Conservation (phyloP, 2,329 filamentous ascomycete genomes). For the Beauveria caledonica region DNA sequence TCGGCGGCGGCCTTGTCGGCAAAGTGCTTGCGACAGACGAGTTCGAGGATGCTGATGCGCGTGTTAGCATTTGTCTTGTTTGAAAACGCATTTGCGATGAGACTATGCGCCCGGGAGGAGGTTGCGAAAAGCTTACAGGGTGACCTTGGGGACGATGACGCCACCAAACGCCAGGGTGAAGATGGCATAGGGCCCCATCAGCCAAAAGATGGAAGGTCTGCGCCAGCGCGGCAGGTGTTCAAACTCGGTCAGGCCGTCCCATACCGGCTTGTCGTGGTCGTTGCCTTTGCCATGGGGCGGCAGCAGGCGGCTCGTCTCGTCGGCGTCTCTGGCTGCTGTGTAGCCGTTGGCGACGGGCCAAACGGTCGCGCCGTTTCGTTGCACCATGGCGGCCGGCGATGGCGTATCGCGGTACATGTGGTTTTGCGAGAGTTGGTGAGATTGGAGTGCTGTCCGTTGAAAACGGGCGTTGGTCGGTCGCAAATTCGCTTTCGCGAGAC, state of each 20-base stretch:
- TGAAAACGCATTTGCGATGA: background rate
- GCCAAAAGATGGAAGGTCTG: slow-evolving; percentile 66
- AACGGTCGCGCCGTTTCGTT: background rate
- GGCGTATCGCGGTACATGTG: background rate
- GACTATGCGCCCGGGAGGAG: background rate
- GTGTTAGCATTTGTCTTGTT: background rate
- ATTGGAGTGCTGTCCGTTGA: background rate
- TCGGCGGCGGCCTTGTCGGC: slow-evolving; percentile 53
- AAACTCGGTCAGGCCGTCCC: slow-evolving; percentile 50
- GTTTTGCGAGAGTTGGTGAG: background rate
- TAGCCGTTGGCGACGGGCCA: slow-evolving; percentile 12
- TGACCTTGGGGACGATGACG: slow-evolving; percentile 76
- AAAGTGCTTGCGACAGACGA: slow-evolving; percentile 80
- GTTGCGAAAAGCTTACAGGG: slow-evolving; percentile 46
- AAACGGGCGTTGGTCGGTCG: background rate
- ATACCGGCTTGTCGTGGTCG: slow-evolving; percentile 22
- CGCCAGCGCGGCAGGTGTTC: slow-evolving; percentile 53
- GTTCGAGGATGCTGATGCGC: slow-evolving; percentile 55
- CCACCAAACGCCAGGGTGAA: slow-evolving; percentile 84
- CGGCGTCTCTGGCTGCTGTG: slow-evolving; percentile 16
- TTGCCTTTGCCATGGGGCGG: slow-evolving; percentile 12
- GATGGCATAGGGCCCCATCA: slow-evolving; percentile 70
- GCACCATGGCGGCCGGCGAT: background rate
- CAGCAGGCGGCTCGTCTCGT: slow-evolving; percentile 33
- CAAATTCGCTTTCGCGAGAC: background rate